Evolutionary conservation across 169 alveolate species (phyloP).

Genomic region (Eimeria maxima): DNA sequence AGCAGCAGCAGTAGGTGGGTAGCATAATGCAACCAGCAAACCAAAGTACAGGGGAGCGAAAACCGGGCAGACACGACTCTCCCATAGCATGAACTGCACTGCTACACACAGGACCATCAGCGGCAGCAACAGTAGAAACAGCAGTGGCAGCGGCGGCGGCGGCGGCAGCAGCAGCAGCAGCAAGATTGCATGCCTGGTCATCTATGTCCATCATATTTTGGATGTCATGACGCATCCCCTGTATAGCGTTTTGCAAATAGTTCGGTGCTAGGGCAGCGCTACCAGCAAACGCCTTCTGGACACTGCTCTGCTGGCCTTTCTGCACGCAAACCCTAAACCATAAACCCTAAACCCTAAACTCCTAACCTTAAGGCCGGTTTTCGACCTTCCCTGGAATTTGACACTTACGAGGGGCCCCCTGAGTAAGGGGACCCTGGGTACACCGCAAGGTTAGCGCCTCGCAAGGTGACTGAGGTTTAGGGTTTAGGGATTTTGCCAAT

Average conservation of each 20-base stretch:
- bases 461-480: no score
- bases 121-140: background rate
- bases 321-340: constrained; percentile 1
- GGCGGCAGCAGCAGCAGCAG: constrained; percentile 46
- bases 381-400: no score
- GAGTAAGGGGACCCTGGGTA: no score
- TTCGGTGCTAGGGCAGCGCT: constrained; percentile 35
- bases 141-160: no score
- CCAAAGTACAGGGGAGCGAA: background rate
- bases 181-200: constrained; percentile 14
- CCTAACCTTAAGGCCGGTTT: background rate
- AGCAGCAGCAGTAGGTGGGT: background rate
- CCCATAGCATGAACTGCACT: background rate
- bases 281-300: constrained; percentile 21
- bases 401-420: no score
- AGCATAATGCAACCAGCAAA: background rate
- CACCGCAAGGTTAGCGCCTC: no score
- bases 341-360: constrained; percentile 13
- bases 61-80: background rate
- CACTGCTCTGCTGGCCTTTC: constrained; percentile 51
- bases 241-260: constrained; percentile 30
- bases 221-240: constrained; percentile 66
- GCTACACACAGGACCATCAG: background rate
- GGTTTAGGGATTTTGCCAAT: no score
- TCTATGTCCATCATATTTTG: constrained; percentile 40